Evolutionary conservation across 306 rosid species (phyloP).

Genomic region (Trichosanthes cucumerina): DNA sequence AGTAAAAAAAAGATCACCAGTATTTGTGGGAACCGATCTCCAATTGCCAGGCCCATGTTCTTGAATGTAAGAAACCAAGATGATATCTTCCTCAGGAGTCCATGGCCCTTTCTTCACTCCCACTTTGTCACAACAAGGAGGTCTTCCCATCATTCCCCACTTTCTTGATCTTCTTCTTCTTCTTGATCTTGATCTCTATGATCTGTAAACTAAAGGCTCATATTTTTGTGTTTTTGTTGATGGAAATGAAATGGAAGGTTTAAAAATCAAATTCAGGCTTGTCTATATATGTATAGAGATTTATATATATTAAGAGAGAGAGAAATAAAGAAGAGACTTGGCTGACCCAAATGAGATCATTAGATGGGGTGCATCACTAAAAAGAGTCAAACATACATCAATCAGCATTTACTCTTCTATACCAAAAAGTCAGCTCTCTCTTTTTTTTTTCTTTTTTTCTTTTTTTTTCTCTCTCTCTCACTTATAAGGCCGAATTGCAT

Average conservation of each 20-base stretch:
- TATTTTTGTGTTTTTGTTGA: neutral
- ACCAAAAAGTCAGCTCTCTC: slow-evolving; percentile 31
- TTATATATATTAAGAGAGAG: slow-evolving; percentile 9
- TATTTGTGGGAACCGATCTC: slow-evolving; percentile 54
- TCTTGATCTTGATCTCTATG: neutral
- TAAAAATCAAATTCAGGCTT: neutral
- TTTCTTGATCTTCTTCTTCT: neutral
- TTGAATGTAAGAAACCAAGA: slow-evolving; percentile 59
- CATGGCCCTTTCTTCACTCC: slow-evolving; percentile 67
- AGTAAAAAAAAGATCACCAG: slow-evolving; percentile 20
- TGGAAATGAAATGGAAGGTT: neutral
- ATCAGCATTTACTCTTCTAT: slow-evolving; percentile 39
- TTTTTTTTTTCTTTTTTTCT: neutral
- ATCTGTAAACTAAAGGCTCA: neutral
- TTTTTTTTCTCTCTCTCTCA: neutral
- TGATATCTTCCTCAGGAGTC: slow-evolving; percentile 68
- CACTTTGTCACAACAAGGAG: slow-evolving; percentile 54
- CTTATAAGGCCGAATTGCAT: slow-evolving; percentile 26
- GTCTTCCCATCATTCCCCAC: slow-evolving; percentile 40
- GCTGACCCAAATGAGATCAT: slow-evolving; percentile 19
- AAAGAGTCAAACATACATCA: slow-evolving; percentile 34
- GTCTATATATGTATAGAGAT: slow-evolving; percentile 9
- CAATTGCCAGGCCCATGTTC: slow-evolving; percentile 60
- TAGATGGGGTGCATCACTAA: neutral
- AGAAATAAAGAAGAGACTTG: neutral